Evolutionary conservation across 225 moss, liverwort and hornwort species (phyloP).

Genomic region (Climacium dendroides): DNA sequence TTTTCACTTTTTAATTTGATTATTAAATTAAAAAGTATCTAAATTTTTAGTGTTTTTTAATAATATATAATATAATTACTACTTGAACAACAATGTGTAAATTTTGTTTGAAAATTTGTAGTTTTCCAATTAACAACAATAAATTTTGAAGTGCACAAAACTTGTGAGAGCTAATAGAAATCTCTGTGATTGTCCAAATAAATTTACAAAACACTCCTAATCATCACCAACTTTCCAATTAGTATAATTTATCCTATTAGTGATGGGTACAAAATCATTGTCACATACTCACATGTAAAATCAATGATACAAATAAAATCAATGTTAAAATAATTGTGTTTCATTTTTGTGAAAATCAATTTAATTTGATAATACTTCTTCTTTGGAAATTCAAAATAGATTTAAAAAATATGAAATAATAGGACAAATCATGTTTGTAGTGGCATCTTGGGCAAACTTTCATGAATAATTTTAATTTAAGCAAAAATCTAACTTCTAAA

Average conservation of each 20-base stretch:
- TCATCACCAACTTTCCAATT: neutral
- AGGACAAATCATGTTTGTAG: neutral
- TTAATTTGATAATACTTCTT: neutral
- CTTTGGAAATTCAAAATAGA: neutral
- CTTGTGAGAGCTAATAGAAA: too few species aligned
- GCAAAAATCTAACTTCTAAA: rapidly evolving
- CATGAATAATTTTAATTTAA: rapidly evolving
- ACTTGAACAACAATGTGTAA: too few species aligned
- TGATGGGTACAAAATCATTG: neutral
- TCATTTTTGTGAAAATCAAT: neutral
- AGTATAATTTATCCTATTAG: neutral
- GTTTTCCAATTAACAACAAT: too few species aligned
- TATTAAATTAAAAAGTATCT: too few species aligned
- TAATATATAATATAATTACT: too few species aligned
- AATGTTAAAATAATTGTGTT: neutral
- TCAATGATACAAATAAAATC: neutral
- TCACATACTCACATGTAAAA: neutral
- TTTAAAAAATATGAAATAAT: neutral
- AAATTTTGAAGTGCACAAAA: too few species aligned
- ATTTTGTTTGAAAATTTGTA: too few species aligned
- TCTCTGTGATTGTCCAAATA: too few species aligned
- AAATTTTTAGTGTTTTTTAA: too few species aligned
- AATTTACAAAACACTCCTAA: neutral
- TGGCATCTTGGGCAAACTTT: neutral
- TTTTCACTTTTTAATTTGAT: too few species aligned